Base-by-base conservation (phyloP, 176 grass and related monocot species). In the Avena atlantica region DNA sequence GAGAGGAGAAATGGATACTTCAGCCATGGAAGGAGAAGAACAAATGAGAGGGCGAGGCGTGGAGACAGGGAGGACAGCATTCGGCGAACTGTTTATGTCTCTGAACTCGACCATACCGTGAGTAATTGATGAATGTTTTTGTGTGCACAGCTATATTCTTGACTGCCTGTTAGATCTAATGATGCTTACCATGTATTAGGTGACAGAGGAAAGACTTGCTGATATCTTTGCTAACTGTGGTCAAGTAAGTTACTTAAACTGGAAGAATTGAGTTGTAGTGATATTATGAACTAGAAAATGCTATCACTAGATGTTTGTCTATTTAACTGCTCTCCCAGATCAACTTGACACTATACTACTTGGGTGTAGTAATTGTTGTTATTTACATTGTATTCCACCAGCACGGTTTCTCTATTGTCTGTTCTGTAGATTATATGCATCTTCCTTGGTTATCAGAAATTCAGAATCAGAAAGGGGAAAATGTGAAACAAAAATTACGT, bases 181-280 rank as follows among this genome's bases (percentile, higher is more conserved):
- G 67, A 65, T 76, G 86, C 49, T 79, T 63, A 70, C 9, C 59
- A 66, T 89, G 23, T 92, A 25, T 71, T 88, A 98, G 96, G 96
- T 98, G 62, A 98, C 96, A 10, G 96, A 98, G 88, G 96, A 98
- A 83, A 95, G 86, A 84, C 96, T 98, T 92, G 96, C 96, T 67
- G 96, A 98, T 79, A 91, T 95, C 70, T 98, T 98, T 89, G 27
- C 88, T 78, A 92, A 66, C n/a, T 98, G 93, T 86, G 96, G 96
- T 13, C 93, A 94, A 82, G 96, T 98, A 91, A 94, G 90, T 88
- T 89, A 25, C 25, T 78, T 78, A 16, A 74, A 72, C 36, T 75
- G 9, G 60, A 85, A 88, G 17, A 16, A 17, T 84, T 49, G 15
- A 64, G 37, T 21, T 63, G 14, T 48, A 10, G 12, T 53, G 11